Evolutionary conservation across 2,329 filamentous ascomycete species (phyloP), one percentile per base, ranked within the genome.

Genomic region (Clonostachys chloroleuca): DNA sequence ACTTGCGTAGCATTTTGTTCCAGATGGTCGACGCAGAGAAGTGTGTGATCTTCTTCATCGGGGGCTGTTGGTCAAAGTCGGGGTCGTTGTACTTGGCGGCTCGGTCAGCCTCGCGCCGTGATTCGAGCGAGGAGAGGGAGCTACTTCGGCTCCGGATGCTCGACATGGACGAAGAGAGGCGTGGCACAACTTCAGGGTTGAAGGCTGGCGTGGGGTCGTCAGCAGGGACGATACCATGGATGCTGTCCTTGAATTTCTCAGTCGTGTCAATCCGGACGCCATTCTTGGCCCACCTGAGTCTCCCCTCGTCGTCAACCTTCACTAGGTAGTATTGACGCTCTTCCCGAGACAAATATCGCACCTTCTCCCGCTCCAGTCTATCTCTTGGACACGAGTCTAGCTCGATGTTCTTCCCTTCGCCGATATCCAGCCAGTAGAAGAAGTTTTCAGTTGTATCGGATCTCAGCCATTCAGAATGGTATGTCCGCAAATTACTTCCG

Each of bases 391-490:
- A 90, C 0, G 80, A 77, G 5, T 82, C 77, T 12, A 92, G 70
- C 52, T 92, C 86, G 40, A 94, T 61, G 37, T 78, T 64, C 54
- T 73, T 82, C 0, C 92, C 92, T 43, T 85, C 84, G 6, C 92
- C 92, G 49, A 87, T 75, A 61, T 96, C 92, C 2, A 96, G 74
- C 91, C 92, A 96, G 67, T 91, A 92, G 64, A 96, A 96, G 75
- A 92, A 96, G 60, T 94, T 95, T 62, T 96, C 86, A 5, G 83
- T 80, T 0, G 89, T 92, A 30, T 87, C 74, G 2, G 81, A 73
- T 50, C 78, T 81, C 63, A 90, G 90, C 92, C 92, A 96, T 53
- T 87, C 82, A 49, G 83, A 80, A 59, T 96, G 92, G 56, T 96
- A 96, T 34, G 81, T 78, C 34, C 87, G 77, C 44, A 96, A 66